Conservation (phyloP, 2,329 filamentous ascomycete genomes). For the Talaromyces pinophilus region DNA sequence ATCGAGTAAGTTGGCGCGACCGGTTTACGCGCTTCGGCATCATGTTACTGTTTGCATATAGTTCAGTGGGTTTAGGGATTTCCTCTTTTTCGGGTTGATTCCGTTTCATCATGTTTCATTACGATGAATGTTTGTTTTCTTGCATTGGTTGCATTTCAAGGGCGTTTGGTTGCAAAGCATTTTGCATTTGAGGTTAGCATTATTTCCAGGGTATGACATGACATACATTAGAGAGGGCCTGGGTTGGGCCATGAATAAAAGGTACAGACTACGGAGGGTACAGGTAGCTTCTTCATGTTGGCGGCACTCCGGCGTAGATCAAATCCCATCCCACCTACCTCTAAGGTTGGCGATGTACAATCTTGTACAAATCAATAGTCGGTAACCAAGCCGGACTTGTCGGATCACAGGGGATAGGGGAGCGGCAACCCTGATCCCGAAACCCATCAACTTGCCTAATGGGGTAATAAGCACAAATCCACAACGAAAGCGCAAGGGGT, state of each 20-base stretch:
- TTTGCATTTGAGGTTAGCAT: slow-evolving; percentile 13
- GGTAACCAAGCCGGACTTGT: neutral
- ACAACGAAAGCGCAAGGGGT: neutral
- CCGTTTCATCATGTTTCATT: neutral
- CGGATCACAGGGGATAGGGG: neutral
- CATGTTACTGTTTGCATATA: slow-evolving; percentile 9
- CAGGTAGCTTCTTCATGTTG: neutral
- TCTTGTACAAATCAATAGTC: neutral
- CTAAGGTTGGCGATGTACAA: neutral
- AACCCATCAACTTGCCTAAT: neutral
- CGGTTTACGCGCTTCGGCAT: neutral
- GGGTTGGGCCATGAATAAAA: neutral
- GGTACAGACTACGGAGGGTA: neutral
- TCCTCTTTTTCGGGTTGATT: neutral
- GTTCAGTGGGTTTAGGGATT: neutral
- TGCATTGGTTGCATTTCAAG: slow-evolving; percentile 8
- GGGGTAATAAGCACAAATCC: neutral
- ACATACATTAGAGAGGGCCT: neutral
- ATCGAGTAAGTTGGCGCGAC: neutral
- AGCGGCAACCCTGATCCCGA: neutral
- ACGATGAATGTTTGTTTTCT: neutral
- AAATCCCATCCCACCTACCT: neutral
- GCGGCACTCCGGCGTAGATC: neutral
- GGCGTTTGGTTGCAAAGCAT: slow-evolving; percentile 8
- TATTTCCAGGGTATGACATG: neutral